Base-by-base conservation (phyloP, 2,329 filamentous ascomycete species). In the Microdochium trichocladiopsis region DNA sequence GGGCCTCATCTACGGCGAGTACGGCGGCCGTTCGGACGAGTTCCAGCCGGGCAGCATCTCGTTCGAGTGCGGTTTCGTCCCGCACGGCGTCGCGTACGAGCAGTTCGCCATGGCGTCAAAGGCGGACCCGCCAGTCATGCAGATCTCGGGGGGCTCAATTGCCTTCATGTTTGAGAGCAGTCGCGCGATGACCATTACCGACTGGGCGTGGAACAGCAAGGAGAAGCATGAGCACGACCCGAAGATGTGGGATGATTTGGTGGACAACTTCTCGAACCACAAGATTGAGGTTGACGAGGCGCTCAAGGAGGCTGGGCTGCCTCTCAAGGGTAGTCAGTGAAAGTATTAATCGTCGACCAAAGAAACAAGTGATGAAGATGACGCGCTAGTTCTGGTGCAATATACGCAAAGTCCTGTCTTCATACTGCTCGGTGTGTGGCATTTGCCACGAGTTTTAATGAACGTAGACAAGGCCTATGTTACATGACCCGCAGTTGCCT, bases 141-240 rank as follows among this genome's bases (percentile, higher is more conserved):
- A 71, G 55, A 74, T 76, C 10, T 73, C 70, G 4, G 68, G 71
- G 49, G 71, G 70, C n/a, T 70, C 71, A 10, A 72, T 77, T 59
- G 73, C 74, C 3, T 75, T 77, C 60, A 77, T 77, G 74, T 76
- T 77, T 56, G 74, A 77, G 62, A 75, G 70, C 50, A 74, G 69
- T 53, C 59, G 78, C 36, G 77, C 79, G 62, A 78, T 82, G 18
- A 79, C 77, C 3, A 76, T 82, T 49, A 79, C 78, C 4, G 78
- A 82, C 45, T 83, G 75, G 71, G 79, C 79, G 2, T 69, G 64
- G 62, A 66, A 65, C 16, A 67, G 62, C 52, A 55, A 66, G n/a
- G 63, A 69, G 58, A 65, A 61, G 49, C 66, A 69, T 52, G 72
- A 74, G 55, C 73, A 75, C 52, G 72, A 76, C 51, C 71, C 72